Base-by-base conservation (phyloP, 495 filamentous ascomycete species). In the Zalerion maritima region DNA sequence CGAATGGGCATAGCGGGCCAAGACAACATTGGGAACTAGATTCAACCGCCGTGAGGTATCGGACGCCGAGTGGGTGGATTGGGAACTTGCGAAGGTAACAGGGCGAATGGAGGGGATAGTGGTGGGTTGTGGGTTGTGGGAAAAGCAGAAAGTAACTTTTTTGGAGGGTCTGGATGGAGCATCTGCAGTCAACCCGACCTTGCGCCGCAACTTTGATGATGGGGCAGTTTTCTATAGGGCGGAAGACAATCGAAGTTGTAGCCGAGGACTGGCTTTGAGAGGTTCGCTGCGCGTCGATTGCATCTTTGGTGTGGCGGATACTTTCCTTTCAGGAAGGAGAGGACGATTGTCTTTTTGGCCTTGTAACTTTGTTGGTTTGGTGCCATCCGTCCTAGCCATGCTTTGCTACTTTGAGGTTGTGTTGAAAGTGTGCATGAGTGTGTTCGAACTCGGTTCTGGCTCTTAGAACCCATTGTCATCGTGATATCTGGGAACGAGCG, bases 211-310 rank as follows among this genome's bases (percentile, higher is more conserved):
- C n/a, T n/a, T n/a, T 41, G 40, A 38, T 44, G 43, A 50, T 47
- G 44, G 44, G 38, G 29, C 34, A 43, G 34, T 26, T 24, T 41
- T 41, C 40, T 35, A 47, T 45, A 50, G 43, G 36, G 30, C 37
- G 37, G 36, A 31, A 34, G 26, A 32, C n/a, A 26, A 25, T 34
- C 43, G 35, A 34, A 43, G 41, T 26, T 37, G 43, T 29, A 29
- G 37, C 38, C 39, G 35, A 36, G 28, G 41, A 45, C 26, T 29
- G 42, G 29, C 36, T 24, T 32, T 39, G 21, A 29, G 37, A 30
- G 41, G 31, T 37, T n/a, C n/a, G n/a, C n/a, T n/a, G n/a, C n/a
- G n/a, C n/a, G n/a, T n/a, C 31, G 35, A 41, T 41, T 41, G 41
- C 41, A 26, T 41, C 38, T 38, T 26, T 28, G 17, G n/a, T 31